Conservation (phyloP, 176 grass and related monocot genomes). For the Musa troglodytarum region DNA sequence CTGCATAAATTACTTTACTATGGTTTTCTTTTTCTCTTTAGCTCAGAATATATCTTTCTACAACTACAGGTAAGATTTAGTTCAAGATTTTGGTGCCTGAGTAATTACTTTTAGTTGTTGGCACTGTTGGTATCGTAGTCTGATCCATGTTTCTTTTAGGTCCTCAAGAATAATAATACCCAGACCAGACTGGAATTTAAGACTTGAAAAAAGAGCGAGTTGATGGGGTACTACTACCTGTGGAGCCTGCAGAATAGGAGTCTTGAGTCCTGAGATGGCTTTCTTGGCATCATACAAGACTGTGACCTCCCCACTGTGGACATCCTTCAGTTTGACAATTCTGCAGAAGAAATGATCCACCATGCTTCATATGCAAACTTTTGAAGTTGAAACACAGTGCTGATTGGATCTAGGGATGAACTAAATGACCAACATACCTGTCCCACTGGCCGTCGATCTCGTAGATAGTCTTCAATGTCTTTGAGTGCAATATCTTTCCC, state of each 20-base stretch:
- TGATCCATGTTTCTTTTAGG: too few relatives aligned
- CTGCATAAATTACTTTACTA: too few relatives aligned
- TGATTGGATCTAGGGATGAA: background rate
- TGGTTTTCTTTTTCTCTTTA: too few relatives aligned
- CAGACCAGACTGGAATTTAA: background rate
- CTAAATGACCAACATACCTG: conserved; percentile 6
- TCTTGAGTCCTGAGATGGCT: conserved; percentile 41
- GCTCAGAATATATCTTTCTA: too few relatives aligned
- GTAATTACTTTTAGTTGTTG: too few relatives aligned
- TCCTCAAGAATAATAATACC: background rate
- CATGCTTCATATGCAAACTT: background rate
- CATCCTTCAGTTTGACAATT: conserved; percentile 47
- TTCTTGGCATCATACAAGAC: conserved; percentile 49
- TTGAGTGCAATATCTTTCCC: conserved; percentile 39
- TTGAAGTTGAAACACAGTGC: background rate
- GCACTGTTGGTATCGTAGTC: too few relatives aligned
- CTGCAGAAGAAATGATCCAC: conserved; percentile 7
- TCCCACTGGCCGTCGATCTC: conserved; percentile 84
- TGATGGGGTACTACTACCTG: conserved; percentile 29
- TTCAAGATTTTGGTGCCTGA: too few relatives aligned
- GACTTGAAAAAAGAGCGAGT: background rate
- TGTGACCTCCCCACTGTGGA: conserved; percentile 33
- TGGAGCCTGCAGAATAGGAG: conserved; percentile 37
- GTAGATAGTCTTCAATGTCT: conserved; percentile 18
- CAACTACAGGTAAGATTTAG: too few relatives aligned